A percentile compares a stretch with the other conserved stretches of the same genome.
Evolutionary conservation across 495 filamentous ascomycete species (phyloP).

Genomic region (Penicillium cataractarum): DNA sequence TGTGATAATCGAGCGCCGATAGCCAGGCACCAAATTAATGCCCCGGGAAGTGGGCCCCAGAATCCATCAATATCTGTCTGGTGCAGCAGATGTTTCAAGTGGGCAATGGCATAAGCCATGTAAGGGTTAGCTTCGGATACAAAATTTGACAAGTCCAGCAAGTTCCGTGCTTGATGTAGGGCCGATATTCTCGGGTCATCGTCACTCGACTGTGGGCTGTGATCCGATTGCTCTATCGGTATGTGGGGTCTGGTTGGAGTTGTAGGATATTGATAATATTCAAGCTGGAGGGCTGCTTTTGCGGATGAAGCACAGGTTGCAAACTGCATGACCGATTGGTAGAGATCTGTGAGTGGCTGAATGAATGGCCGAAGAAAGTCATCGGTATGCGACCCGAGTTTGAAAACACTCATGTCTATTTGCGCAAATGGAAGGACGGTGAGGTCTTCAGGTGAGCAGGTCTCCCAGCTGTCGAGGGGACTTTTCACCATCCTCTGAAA

Average conservation of each 20-base stretch:
- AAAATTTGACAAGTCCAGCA: not conserved
- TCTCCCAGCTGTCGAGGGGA: not conserved
- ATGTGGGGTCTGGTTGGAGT: not conserved
- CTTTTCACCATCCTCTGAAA: not conserved
- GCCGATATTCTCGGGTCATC: not conserved
- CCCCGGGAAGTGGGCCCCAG: conserved; percentile 19
- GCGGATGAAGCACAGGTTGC: not conserved
- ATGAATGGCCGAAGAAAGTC: not conserved
- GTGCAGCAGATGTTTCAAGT: conserved; percentile 19
- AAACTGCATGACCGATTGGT: not conserved
- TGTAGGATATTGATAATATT: not conserved
- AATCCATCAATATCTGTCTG: conserved; percentile 18
- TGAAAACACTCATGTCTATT: not conserved
- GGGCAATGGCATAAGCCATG: not conserved
- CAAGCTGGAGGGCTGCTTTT: not conserved
- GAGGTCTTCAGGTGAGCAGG: not conserved
- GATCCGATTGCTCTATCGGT: not conserved
- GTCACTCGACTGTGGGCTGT: not conserved
- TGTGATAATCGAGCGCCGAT: conserved; percentile 21
- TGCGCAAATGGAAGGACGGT: not conserved
- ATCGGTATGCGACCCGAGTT: not conserved
- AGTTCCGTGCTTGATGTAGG: not conserved
- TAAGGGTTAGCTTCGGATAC: not conserved
- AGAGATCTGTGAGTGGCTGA: not conserved
- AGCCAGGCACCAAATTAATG: conserved; percentile 26